A percentile compares a stretch with the other conserved stretches of the same genome.
phyloP scores from a whole-genome alignment of 371 early-diverging fungal genomes.

The Apophysomyces ossiformis region DNA sequence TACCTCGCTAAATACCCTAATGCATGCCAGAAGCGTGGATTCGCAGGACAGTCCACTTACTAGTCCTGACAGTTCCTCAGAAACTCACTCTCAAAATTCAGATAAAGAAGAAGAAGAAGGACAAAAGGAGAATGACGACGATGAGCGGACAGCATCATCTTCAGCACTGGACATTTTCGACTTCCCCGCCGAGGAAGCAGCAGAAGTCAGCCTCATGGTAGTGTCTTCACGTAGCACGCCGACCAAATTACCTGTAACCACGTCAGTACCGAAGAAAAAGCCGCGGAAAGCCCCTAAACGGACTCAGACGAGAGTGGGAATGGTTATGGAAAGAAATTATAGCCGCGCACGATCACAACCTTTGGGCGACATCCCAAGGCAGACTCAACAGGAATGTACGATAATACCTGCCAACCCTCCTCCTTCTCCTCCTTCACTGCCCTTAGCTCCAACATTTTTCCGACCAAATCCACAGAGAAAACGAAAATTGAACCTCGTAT shows the following conservation, averaged over 20 bases:
- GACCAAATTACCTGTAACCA: neutral
- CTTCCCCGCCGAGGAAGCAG: conserved; percentile 7
- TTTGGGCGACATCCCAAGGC: neutral
- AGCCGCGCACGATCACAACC: neutral
- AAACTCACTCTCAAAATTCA: neutral
- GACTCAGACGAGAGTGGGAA: neutral
- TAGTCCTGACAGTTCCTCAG: neutral
- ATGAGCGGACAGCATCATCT: neutral
- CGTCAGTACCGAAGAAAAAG: conserved; percentile 3
- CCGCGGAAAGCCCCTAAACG: neutral
- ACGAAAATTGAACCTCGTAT: conserved; percentile 11
- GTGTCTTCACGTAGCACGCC: conserved; percentile 1
- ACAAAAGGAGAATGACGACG: neutral
- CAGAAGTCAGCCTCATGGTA: conserved; percentile 10
- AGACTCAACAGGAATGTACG: neutral
- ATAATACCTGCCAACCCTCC: neutral
- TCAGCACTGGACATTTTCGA: conserved; percentile 11
- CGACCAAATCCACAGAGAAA: neutral
- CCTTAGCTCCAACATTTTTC: no score
- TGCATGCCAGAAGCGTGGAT: neutral
- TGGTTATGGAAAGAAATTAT: neutral
- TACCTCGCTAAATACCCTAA: neutral
- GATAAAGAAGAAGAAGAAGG: neutral
- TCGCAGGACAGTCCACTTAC: neutral
- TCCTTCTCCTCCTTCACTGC: neutral